These are phyloP conservation scores for Colletotrichum gloeosporioides DNA, from an alignment of 2,329 filamentous ascomycete species.

Conservation along the genomic window DNA sequence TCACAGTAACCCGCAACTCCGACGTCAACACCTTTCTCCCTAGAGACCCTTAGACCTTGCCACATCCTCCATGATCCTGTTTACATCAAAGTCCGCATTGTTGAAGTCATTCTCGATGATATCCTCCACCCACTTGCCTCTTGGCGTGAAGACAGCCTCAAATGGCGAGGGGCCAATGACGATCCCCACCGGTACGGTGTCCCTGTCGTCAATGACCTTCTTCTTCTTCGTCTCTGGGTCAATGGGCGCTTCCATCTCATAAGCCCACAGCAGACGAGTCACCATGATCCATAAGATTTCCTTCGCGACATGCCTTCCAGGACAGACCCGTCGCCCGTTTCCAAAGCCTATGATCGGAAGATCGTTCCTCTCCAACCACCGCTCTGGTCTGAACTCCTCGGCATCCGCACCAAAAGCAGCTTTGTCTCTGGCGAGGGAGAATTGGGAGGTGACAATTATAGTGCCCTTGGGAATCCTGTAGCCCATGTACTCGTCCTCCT, in stretches of 20 bases:
- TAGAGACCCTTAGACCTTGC: not conserved
- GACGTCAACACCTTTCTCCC: not conserved
- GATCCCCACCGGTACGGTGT: not conserved
- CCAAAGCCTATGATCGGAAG: slow-evolving; percentile 38
- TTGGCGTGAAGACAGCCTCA: not conserved
- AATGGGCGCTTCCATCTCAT: slow-evolving; percentile 35
- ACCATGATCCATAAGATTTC: slow-evolving; percentile 46
- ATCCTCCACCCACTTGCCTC: not conserved
- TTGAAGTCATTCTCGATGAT: not conserved
- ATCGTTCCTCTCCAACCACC: slow-evolving; percentile 45
- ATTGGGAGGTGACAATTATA: slow-evolving; percentile 46
- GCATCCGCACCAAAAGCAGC: slow-evolving; percentile 49
- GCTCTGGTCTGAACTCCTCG: slow-evolving; percentile 49
- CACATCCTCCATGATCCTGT: not conserved
- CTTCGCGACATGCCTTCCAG: slow-evolving; percentile 51
- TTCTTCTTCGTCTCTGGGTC: not conserved
- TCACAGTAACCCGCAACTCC: not conserved
- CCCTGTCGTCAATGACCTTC: not conserved
- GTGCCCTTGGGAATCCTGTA: slow-evolving; percentile 34
- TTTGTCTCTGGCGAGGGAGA: slow-evolving; percentile 41
- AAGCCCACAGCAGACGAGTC: slow-evolving; percentile 55
- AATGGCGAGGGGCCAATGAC: not conserved
- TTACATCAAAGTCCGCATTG: not conserved
- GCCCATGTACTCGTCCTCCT: slow-evolving; percentile 29
- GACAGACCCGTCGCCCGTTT: slow-evolving; percentile 44